Evolutionary conservation across 1,139 yeast genomes (phyloP).

Genomic region (Pneumocystis oryctolagi): DNA sequence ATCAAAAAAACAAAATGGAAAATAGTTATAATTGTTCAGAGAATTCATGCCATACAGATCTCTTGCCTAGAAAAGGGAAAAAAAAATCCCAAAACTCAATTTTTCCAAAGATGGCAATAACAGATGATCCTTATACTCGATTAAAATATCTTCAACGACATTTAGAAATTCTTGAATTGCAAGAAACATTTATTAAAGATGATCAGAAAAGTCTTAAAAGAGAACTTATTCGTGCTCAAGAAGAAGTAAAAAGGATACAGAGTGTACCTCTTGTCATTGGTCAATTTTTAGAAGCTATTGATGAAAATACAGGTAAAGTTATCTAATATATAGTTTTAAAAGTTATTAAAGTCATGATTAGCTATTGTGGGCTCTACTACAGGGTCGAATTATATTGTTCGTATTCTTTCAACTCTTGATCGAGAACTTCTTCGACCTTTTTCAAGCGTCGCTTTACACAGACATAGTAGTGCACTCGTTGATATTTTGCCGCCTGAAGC

Average conservation of each 20-base stretch:
- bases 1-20: neutral
- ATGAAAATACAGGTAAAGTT: conserved; percentile 62
- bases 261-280: conserved; percentile 97
- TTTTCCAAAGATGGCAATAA: neutral
- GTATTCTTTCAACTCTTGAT: conserved; percentile 85
- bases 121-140: conserved; percentile 59
- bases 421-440: conserved; percentile 89
- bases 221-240: conserved; percentile 91
- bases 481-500: conserved; percentile 98
- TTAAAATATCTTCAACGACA: conserved; percentile 82
- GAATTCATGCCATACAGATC: neutral
- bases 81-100: neutral
- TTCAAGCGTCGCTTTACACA: conserved; percentile 90
- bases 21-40: neutral
- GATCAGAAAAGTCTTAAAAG: conserved; percentile 93
- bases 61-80: neutral
- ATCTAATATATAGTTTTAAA: neutral
- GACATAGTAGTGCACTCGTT: conserved; percentile 94
- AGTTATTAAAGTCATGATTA: neutral
- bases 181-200: conserved; percentile 93
- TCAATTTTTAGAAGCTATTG: conserved; percentile 93
- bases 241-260: conserved; percentile 92
- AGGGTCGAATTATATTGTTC: conserved; percentile 91
- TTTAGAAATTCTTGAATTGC: conserved; percentile 55
- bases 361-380: conserved; percentile 86